phyloP scores from a whole-genome alignment of 768 basidiomycete species.

The Pleurotus eryngii region DNA sequence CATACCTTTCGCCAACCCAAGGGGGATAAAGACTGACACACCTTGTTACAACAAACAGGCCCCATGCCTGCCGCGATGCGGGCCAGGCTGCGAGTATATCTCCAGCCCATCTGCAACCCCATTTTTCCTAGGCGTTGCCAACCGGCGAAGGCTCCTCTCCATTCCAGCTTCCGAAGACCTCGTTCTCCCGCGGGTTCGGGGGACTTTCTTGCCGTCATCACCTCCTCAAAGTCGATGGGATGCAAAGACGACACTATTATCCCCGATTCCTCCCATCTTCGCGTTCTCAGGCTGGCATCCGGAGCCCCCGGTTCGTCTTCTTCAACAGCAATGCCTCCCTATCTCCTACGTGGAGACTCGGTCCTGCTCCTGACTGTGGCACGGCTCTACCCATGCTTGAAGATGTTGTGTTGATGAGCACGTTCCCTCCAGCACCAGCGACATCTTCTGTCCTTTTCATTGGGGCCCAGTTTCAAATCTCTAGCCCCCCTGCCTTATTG shows the following conservation, averaged over 20 bases:
- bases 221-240: neutral
- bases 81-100: too few relatives aligned
- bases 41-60: too few relatives aligned
- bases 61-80: too few relatives aligned
- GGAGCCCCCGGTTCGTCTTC: conserved; percentile 35
- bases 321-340: conserved; percentile 38
- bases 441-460: conserved; percentile 11
- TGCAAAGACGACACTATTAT: neutral
- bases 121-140: too few relatives aligned
- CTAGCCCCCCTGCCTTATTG: conserved; percentile 33
- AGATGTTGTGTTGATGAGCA: too few relatives aligned
- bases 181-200: neutral
- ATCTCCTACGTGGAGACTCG: conserved; percentile 3
- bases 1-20: too few relatives aligned
- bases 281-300: conserved; percentile 9
- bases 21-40: too few relatives aligned
- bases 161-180: neutral
- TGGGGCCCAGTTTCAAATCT: conserved; percentile 12
- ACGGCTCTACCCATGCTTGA: conserved; percentile 10
- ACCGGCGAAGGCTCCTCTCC: too few relatives aligned
- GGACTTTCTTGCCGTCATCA: neutral
- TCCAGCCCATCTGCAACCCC: too few relatives aligned
- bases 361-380: conserved; percentile 7
- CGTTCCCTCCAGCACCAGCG: conserved; percentile 7
- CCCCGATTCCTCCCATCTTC: conserved; percentile 1